Conservation (phyloP, 495 filamentous ascomycete genomes). For the Podospora tetraspora region DNA sequence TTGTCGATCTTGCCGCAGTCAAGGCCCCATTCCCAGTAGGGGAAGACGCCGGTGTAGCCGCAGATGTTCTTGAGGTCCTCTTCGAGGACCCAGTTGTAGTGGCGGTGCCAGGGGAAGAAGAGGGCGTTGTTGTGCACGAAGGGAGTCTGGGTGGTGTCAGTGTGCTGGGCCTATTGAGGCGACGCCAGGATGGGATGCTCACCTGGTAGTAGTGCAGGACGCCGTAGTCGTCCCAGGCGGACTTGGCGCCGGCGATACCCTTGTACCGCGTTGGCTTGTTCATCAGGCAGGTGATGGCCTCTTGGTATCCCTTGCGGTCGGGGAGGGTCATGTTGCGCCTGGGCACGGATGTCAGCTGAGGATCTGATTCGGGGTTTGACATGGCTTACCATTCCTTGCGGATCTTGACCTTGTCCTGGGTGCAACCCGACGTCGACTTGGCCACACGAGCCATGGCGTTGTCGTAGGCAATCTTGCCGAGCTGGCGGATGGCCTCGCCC, state of each 20-base stretch:
- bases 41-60: constrained; percentile 35
- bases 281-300: constrained; percentile 39
- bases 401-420: constrained; percentile 38
- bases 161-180: no score
- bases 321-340: constrained; percentile 38
- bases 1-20: constrained; percentile 34
- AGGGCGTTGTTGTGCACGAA: constrained; percentile 33
- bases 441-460: constrained; percentile 32
- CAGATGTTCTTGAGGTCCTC: constrained; percentile 32
- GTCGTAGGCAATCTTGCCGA: constrained; percentile 32
- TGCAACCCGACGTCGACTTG: constrained; percentile 33
- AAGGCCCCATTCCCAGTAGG: constrained; percentile 44
- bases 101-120: constrained; percentile 41
- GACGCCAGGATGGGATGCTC: not conserved
- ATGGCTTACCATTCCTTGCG: constrained; percentile 42
- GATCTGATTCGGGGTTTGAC: not conserved
- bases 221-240: constrained; percentile 28
- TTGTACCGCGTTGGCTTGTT: constrained; percentile 27
- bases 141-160: constrained; percentile 11
- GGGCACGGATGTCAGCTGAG: not conserved
- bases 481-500: constrained; percentile 31
- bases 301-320: constrained; percentile 35
- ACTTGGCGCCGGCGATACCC: constrained; percentile 31
- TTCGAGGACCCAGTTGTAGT: constrained; percentile 40
- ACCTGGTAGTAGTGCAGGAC: constrained; percentile 22